Evolutionary conservation across 495 filamentous ascomycete genomes (phyloP).

Genomic region (Umbilicaria muhlenbergii): DNA sequence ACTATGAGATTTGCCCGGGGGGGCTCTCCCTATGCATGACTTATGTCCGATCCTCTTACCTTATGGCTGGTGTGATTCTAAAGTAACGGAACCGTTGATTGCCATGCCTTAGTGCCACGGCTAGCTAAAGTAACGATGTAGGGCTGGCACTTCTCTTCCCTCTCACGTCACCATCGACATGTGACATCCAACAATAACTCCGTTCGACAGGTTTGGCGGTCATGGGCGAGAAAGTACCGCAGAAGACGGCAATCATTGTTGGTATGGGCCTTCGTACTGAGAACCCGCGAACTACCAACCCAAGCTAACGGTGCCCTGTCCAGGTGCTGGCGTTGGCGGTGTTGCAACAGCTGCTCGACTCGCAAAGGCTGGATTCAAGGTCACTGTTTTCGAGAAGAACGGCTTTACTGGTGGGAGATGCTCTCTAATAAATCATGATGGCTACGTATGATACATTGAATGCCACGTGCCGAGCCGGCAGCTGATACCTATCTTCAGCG

Average conservation of each 20-base stretch:
- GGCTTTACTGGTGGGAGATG: conserved; percentile 49
- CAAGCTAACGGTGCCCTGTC: conserved; percentile 3
- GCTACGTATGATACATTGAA: conserved; percentile 24
- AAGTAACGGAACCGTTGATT: no score
- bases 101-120: no score
- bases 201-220: no score
- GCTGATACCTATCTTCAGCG: conserved; percentile 22
- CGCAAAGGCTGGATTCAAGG: conserved; percentile 45
- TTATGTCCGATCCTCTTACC: no score
- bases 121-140: no score
- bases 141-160: no score
- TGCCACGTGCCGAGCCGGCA: background rate
- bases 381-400: conserved; percentile 58
- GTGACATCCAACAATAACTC: no score
- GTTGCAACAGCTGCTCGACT: conserved; percentile 50
- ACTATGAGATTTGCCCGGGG: no score
- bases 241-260: conserved; percentile 30
- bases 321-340: conserved; percentile 53
- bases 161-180: no score
- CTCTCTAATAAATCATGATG: conserved; percentile 36
- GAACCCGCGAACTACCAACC: background rate
- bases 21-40: no score
- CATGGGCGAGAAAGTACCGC: conserved; percentile 8
- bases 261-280: conserved; percentile 16
- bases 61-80: no score